Evolutionary conservation across 1,284 basidiomycete species (phyloP), one percentile per base, ranked within the genome.

Genomic region (Tilletia walkeri): DNA sequence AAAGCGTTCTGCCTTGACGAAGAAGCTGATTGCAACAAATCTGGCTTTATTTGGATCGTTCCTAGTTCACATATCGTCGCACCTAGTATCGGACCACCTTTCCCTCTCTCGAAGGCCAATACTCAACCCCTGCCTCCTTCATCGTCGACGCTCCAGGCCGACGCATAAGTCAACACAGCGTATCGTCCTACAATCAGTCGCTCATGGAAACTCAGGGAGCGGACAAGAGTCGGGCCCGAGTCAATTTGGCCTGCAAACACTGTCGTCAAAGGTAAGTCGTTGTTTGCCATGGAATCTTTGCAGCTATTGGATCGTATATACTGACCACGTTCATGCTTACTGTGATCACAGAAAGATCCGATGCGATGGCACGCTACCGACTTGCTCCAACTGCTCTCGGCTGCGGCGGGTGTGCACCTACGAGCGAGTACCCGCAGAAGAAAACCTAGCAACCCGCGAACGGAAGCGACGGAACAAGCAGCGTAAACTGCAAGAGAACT

Each of bases 191-290:
- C 9, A 12, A 3, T 9, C 41, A 14, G 3, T 45, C 14, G 14
- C 41, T 7, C 5, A 56, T 30, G 54, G n/a, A 24, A 5, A 14
- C 12, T 1, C 12, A 24, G n/a, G 20, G 16, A 34, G 34, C 3
- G 6, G 36, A 63, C 18, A 63, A 63, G 59, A 66, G 20, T 66
- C 49, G 41, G n/a, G 63, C 72, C 67, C 67, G 72, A 20, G 72
- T 73, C 9, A 70, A 70, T 65, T 79, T 80, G 79, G 79, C 79
- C 14, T 80, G 79, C 70, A 73, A 78, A 10, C 79, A 80, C 69
- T 80, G 79, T 41, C 77, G 79, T 24, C 77, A 79, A 70, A 71
- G 78, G 77, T 78, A 54, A 20, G 76, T 45, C 41, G 2, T 30
- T 30, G 24, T 14, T 9, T 1, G 9, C 14, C 3, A 3, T 45